Evolutionary conservation across 148 eudicot species (phyloP).

Genomic region (Rhododendron griersonianum): DNA sequence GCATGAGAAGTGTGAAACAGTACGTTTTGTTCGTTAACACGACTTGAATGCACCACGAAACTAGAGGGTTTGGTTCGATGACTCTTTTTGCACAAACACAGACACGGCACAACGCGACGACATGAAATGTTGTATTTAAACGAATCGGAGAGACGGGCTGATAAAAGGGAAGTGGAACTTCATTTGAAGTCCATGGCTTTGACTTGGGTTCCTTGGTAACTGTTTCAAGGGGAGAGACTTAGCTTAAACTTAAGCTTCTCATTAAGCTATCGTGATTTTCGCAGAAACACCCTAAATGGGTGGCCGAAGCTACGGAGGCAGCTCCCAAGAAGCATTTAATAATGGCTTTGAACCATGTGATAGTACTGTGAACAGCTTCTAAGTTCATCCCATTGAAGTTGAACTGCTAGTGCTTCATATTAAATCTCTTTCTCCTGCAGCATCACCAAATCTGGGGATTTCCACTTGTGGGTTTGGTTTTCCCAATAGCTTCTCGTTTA

Average conservation of each 20-base stretch:
- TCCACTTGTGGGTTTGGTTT: neutral
- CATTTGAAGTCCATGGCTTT: constrained; percentile 31
- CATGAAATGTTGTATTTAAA: constrained; percentile 32
- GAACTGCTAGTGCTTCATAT: neutral
- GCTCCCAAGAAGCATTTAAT: constrained; percentile 28
- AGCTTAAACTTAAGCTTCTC: constrained; percentile 11
- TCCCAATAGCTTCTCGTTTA: neutral
- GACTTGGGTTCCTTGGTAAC: constrained; percentile 20
- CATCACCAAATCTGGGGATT: neutral
- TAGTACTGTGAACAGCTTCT: neutral
- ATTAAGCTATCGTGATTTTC: constrained; percentile 13
- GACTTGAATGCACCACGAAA: neutral
- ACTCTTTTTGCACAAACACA: neutral
- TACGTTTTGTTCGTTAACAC: neutral
- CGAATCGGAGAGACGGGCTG: constrained; percentile 13
- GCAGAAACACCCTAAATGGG: constrained; percentile 31
- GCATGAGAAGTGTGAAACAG: constrained; percentile 25
- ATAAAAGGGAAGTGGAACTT: constrained; percentile 12
- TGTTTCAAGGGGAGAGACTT: constrained; percentile 8
- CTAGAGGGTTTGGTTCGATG: constrained; percentile 6
- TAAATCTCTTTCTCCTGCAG: neutral
- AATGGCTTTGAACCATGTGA: constrained; percentile 28
- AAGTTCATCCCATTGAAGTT: neutral
- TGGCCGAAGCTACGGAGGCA: constrained; percentile 43
- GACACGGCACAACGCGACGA: constrained; percentile 26